These are phyloP conservation scores for Monoraphidium neglectum DNA, from an alignment of 139 green algal genomes.

Conservation along the genomic window DNA sequence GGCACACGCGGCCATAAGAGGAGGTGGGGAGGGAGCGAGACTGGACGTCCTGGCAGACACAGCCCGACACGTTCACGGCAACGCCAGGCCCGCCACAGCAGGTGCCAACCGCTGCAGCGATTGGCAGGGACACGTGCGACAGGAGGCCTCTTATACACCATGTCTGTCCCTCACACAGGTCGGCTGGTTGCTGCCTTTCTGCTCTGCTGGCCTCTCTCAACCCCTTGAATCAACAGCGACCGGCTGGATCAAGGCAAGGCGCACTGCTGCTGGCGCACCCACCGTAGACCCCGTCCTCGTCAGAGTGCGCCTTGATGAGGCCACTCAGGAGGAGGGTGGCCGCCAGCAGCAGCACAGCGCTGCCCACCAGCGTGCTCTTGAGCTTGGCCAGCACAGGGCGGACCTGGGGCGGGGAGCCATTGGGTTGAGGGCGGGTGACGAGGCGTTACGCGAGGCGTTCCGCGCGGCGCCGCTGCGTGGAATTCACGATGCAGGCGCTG, in stretches of 20 bases:
- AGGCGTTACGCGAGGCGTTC: no score
- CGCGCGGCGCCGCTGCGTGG: no score
- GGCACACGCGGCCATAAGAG: not conserved
- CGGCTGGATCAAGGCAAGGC: not conserved
- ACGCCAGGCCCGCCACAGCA: not conserved
- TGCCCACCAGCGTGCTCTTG: conserved; percentile 52
- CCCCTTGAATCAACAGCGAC: not conserved
- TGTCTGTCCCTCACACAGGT: not conserved
- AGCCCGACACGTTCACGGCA: not conserved
- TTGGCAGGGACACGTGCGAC: not conserved
- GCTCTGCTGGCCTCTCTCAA: no score
- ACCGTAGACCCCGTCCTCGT: conserved; percentile 65
- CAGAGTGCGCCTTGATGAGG: conserved; percentile 47
- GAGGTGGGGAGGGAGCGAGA: no score
- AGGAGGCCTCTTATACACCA: not conserved
- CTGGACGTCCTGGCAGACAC: no score
- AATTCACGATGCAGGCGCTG: no score
- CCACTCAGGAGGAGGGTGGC: conserved; percentile 46
- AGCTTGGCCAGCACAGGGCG: conserved; percentile 37
- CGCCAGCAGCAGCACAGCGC: conserved; percentile 47
- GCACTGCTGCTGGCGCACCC: not conserved
- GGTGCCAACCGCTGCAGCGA: not conserved
- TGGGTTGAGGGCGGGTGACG: no score
- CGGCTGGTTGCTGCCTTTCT: no score
- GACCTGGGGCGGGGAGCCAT: no score